Percentiles rank a stretch among this genome's conserved stretches.
Evolutionary conservation across 2,329 filamentous ascomycete genomes (phyloP).

Genomic region (Alternaria viburni): DNA sequence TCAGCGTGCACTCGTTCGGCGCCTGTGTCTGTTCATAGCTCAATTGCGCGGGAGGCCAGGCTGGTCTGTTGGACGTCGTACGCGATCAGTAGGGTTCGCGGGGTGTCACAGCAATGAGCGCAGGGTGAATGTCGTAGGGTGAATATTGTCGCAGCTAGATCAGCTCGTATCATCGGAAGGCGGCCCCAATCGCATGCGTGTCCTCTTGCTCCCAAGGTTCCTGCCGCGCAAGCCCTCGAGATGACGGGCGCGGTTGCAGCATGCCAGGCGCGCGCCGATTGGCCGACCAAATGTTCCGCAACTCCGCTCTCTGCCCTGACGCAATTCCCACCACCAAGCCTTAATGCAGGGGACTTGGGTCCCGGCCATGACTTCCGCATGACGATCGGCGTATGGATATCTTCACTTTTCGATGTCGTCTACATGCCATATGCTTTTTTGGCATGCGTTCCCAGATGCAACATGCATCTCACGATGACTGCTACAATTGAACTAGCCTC

Average conservation of each 20-base stretch:
- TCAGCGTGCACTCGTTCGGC: slow-evolving; percentile 40
- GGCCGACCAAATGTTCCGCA: slow-evolving; percentile 3
- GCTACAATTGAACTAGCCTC: slow-evolving; percentile 21
- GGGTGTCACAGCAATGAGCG: slow-evolving; percentile 9
- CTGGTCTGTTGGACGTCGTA: slow-evolving; percentile 29
- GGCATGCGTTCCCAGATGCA: neutral
- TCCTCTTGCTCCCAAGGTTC: slow-evolving; percentile 8
- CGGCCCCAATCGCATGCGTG: slow-evolving; percentile 20
- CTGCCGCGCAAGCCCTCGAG: slow-evolving; percentile 18
- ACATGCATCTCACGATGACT: slow-evolving; percentile 4
- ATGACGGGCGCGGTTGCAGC: slow-evolving; percentile 15
- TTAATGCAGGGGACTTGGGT: neutral
- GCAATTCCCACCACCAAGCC: slow-evolving; percentile 6
- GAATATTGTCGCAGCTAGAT: neutral
- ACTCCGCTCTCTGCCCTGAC: slow-evolving; percentile 14
- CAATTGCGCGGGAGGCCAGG: slow-evolving; percentile 37
- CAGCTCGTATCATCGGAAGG: neutral
- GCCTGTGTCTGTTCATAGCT: slow-evolving; percentile 41
- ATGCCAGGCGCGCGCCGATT: slow-evolving; percentile 18
- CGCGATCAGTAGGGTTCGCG: slow-evolving; percentile 29
- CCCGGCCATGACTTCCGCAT: neutral
- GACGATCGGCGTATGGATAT: neutral
- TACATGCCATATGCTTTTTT: neutral
- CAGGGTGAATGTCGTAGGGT: neutral
- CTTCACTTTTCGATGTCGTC: neutral